Conservation (phyloP, 306 rosid genomes). For the Senna siamea region DNA sequence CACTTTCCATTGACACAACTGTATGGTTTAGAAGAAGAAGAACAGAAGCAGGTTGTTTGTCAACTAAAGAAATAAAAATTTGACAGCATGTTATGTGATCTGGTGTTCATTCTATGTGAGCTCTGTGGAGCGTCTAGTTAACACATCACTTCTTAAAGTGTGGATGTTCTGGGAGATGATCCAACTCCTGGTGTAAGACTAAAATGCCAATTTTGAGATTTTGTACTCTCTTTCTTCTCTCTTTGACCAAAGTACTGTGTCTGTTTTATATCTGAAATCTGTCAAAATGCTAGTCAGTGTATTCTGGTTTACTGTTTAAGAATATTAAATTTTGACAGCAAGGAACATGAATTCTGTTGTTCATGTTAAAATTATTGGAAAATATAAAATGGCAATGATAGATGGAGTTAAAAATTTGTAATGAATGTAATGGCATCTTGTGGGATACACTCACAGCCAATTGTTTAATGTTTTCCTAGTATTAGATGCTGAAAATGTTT, state of each 20-base stretch:
- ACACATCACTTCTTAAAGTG: slow-evolving; percentile 10
- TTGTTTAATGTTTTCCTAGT: not conserved
- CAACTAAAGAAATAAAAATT: not conserved
- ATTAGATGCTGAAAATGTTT: not conserved
- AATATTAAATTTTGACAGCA: not conserved
- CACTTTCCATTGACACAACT: slow-evolving; percentile 10
- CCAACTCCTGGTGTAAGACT: slow-evolving; percentile 5
- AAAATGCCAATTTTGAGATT: not conserved
- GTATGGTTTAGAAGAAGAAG: not conserved
- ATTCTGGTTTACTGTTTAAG: not conserved
- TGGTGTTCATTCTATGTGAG: slow-evolving; percentile 14
- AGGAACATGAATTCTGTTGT: too few relatives aligned
- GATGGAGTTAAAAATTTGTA: not conserved
- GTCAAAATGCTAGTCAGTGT: not conserved
- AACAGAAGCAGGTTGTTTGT: not conserved
- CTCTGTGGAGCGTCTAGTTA: slow-evolving; percentile 7
- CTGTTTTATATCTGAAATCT: not conserved
- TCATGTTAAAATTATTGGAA: not conserved
- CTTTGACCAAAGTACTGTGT: not conserved
- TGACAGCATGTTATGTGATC: not conserved
- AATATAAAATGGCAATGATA: not conserved
- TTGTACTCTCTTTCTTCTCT: slow-evolving; percentile 21
- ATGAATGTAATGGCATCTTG: not conserved
- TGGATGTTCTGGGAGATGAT: slow-evolving; percentile 12
- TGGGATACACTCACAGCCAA: not conserved